Conservation (phyloP, 768 basidiomycete genomes). For the Nevesoporus exiguus region DNA sequence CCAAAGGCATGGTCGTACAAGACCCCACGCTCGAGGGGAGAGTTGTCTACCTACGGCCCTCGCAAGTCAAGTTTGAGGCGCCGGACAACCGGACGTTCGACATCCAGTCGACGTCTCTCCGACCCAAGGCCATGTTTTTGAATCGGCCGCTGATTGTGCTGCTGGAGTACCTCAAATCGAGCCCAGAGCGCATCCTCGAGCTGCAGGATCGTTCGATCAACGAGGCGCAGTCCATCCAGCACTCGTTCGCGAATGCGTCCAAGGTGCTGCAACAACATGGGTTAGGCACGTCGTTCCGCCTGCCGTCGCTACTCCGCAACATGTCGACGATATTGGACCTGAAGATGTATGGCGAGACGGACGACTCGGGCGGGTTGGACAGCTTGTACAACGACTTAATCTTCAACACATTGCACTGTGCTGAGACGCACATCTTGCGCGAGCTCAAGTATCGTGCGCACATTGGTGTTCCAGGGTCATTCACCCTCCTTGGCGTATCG, state of each 20-base stretch:
- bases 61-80: conserved; percentile 48
- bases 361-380: background rate
- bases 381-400: conserved; percentile 37
- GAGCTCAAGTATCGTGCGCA: conserved; percentile 51
- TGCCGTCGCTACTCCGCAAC: conserved; percentile 42
- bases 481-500: conserved; percentile 50
- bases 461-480: conserved; percentile 47
- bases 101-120: conserved; percentile 44
- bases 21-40: conserved; percentile 37
- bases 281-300: conserved; percentile 42
- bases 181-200: conserved; percentile 28
- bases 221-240: conserved; percentile 34
- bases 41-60: conserved; percentile 39
- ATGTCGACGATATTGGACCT: conserved; percentile 34
- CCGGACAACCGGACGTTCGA: conserved; percentile 38
- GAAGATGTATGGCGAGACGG: conserved; percentile 13
- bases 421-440: conserved; percentile 44
- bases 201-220: conserved; percentile 39
- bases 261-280: conserved; percentile 42
- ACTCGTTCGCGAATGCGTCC: conserved; percentile 35
- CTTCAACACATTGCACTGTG: conserved; percentile 35
- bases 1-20: conserved; percentile 46
- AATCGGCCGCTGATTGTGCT: conserved; percentile 49
- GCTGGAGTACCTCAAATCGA: conserved; percentile 44
- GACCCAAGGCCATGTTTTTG: conserved; percentile 42